phyloP scores from a whole-genome alignment of 805 yeast genomes.

The Spathaspora passalidarum region DNA sequence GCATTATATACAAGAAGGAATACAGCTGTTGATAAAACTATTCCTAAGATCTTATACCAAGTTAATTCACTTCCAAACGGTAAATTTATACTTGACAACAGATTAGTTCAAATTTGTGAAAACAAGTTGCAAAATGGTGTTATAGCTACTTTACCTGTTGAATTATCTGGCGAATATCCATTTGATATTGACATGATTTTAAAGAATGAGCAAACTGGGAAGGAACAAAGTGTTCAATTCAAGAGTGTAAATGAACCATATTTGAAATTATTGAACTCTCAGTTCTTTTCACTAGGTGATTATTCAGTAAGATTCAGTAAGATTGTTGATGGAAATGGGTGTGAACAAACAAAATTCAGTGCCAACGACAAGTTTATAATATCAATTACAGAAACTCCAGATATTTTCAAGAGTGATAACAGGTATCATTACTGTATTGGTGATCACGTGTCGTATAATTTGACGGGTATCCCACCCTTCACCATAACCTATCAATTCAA shows the following conservation, averaged over 20 bases:
- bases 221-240: constrained; percentile 19
- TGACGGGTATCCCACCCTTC: constrained; percentile 81
- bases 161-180: constrained; percentile 60
- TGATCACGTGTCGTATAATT: constrained; percentile 72
- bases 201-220: constrained; percentile 58
- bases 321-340: constrained; percentile 69
- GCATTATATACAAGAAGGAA: constrained; percentile 48
- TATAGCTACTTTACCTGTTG: constrained; percentile 46
- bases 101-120: constrained; percentile 47
- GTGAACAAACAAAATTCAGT: constrained; percentile 46
- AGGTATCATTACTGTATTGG: constrained; percentile 78
- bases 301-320: constrained; percentile 58
- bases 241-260: constrained; percentile 6
- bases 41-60: constrained; percentile 25
- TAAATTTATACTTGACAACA: constrained; percentile 44
- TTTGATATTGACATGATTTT: constrained; percentile 56
- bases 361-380: constrained; percentile 44
- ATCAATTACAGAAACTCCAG: constrained; percentile 74
- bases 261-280: constrained; percentile 39
- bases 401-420: constrained; percentile 40
- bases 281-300: constrained; percentile 58
- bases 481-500: constrained; percentile 72
- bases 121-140: constrained; percentile 20
- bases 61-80: constrained; percentile 66
- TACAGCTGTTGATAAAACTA: constrained; percentile 10